Evolutionary conservation across 1,139 yeast genomes (phyloP).

Genomic region (Yamadazyma dushanensis): DNA sequence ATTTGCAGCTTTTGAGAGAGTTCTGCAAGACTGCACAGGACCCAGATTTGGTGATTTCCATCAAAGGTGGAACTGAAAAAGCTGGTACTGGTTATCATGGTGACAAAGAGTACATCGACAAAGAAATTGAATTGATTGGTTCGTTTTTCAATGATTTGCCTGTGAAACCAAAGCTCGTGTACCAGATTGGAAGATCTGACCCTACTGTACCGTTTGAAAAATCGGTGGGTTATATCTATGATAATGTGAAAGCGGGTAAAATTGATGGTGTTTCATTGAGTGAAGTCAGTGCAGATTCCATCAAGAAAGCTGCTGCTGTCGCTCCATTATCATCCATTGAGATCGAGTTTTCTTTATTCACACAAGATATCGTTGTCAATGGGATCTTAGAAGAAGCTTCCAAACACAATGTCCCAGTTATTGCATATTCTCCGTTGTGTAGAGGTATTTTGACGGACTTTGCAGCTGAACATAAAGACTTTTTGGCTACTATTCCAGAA

Average conservation of each 20-base stretch:
- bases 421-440: constrained; percentile 84
- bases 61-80: constrained; percentile 56
- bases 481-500: constrained; percentile 8
- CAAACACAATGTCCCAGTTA: constrained; percentile 53
- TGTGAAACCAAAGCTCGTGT: constrained; percentile 50
- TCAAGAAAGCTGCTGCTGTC: constrained; percentile 51
- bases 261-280: constrained; percentile 70
- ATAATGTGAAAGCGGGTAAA: constrained; percentile 53
- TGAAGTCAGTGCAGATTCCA: constrained; percentile 64
- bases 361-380: constrained; percentile 57
- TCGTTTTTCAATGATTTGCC: constrained; percentile 36
- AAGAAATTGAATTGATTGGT: constrained; percentile 51
- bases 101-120: constrained; percentile 43
- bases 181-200: constrained; percentile 71
- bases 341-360: constrained; percentile 69
- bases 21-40: constrained; percentile 55
- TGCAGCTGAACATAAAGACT: constrained; percentile 37
- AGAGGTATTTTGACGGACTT: constrained; percentile 73
- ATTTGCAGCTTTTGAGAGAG: constrained; percentile 47
- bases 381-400: constrained; percentile 61
- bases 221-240: constrained; percentile 50
- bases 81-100: constrained; percentile 47
- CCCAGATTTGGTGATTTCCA: constrained; percentile 46
- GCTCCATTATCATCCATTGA: constrained; percentile 67
- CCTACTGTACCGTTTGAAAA: constrained; percentile 46